phyloP scores from a whole-genome alignment of 2,329 filamentous ascomycete genomes.

The Magnaporthales sp. region DNA sequence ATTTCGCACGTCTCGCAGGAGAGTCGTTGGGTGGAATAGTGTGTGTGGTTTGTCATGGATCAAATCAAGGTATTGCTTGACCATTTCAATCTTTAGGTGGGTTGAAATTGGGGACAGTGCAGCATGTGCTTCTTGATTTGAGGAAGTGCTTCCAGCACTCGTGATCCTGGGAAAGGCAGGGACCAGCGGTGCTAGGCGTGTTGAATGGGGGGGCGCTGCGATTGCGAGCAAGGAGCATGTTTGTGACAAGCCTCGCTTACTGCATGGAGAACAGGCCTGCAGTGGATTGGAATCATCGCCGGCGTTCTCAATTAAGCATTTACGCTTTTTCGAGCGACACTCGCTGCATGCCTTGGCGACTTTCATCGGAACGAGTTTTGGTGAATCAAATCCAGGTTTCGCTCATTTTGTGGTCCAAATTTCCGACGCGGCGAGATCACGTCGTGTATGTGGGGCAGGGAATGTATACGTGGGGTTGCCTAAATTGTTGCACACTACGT shows the following conservation, averaged over 20 bases:
- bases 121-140: too few relatives aligned
- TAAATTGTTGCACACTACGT: too few relatives aligned
- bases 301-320: background rate
- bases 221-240: background rate
- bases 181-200: background rate
- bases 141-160: too few relatives aligned
- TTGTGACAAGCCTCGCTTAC: background rate
- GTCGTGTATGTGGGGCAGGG: too few relatives aligned
- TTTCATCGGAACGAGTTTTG: too few relatives aligned
- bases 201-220: background rate
- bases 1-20: background rate
- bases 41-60: background rate
- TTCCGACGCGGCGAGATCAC: too few relatives aligned
- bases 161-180: too few relatives aligned
- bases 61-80: constrained; percentile 8
- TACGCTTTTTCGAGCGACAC: background rate
- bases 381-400: too few relatives aligned
- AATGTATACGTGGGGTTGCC: too few relatives aligned
- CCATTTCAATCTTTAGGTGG: constrained; percentile 5
- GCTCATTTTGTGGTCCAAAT: too few relatives aligned
- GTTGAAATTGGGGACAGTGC: too few relatives aligned
- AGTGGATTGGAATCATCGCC: too few relatives aligned
- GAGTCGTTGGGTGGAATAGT: background rate
- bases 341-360: background rate
- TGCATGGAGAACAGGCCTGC: background rate